These are phyloP conservation scores for Hypericum androsaemum DNA, from an alignment of 345 rosid species.

Conservation along the genomic window DNA sequence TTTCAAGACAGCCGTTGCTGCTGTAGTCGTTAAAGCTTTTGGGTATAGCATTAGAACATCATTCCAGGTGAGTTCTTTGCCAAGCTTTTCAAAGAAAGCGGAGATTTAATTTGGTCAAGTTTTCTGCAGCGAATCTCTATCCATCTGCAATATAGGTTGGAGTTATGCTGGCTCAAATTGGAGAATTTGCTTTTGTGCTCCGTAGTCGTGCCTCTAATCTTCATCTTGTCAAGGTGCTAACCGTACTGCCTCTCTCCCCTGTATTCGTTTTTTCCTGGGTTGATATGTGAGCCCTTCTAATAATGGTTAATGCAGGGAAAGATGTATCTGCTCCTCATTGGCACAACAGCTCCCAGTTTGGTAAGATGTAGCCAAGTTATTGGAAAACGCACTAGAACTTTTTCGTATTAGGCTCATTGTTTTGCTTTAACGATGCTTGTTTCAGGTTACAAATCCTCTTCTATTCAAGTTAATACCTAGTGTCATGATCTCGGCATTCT, in stretches of 20 bases:
- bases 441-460: conserved; percentile 84
- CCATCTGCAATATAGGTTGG: too few relatives aligned
- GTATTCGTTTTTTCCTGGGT: neutral
- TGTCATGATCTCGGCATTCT: conserved; percentile 74
- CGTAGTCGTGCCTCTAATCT: too few relatives aligned
- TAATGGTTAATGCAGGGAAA: conserved; percentile 55
- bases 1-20: conserved; percentile 76
- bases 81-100: too few relatives aligned
- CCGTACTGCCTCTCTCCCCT: conserved; percentile 1
- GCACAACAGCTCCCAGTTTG: conserved; percentile 94
- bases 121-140: too few relatives aligned
- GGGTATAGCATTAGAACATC: conserved; percentile 79
- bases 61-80: conserved; percentile 32
- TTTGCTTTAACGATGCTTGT: too few relatives aligned
- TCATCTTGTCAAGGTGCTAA: conserved; percentile 67
- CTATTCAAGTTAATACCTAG: conserved; percentile 80
- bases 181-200: too few relatives aligned
- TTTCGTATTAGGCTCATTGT: too few relatives aligned
- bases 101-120: too few relatives aligned
- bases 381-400: too few relatives aligned
- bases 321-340: conserved; percentile 97
- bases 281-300: neutral
- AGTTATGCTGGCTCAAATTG: too few relatives aligned
- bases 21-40: conserved; percentile 59
- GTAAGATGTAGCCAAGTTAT: conserved; percentile 23